Evolutionary conservation across 148 eudicot genomes (phyloP).

Genomic region (Hydrangea macrophylla): DNA sequence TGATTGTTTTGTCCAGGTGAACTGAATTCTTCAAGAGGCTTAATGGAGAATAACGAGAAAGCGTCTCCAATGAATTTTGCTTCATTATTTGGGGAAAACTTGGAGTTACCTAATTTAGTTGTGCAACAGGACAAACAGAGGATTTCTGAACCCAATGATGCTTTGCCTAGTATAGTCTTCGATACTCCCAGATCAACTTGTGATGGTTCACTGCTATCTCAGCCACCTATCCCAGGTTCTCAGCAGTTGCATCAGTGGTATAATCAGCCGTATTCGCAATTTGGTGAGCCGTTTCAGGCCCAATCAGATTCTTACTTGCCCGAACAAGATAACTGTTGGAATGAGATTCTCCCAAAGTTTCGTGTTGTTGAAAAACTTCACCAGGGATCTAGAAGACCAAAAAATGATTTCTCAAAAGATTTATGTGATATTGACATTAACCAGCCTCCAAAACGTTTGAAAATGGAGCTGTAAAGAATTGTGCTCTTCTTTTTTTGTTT

Average conservation of each 20-base stretch:
- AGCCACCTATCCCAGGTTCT: constrained; percentile 16
- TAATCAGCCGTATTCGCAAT: constrained; percentile 15
- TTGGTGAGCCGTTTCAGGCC: constrained; percentile 12
- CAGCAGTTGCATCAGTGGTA: constrained; percentile 12
- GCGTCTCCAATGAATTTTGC: no score
- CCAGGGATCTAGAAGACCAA: constrained; percentile 14
- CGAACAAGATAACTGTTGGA: not conserved
- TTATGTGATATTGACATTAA: constrained; percentile 9
- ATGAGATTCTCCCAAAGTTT: constrained; percentile 1
- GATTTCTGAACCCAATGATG: constrained; percentile 7
- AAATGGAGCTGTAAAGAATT: no score
- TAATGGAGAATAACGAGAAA: no score
- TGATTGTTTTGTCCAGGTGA: no score
- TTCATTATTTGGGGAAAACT: no score
- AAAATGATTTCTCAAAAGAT: not conserved
- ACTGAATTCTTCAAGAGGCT: no score
- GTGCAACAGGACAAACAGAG: constrained; percentile 1
- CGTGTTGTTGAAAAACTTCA: constrained; percentile 15
- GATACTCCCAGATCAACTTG: not conserved
- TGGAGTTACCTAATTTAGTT: no score
- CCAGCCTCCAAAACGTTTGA: constrained; percentile 37
- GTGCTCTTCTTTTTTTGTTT: no score
- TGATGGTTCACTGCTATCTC: not conserved
- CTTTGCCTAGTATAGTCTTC: not conserved
- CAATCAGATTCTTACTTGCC: constrained; percentile 2